Conservation (phyloP, 2,329 filamentous ascomycete species). For the Dendrostoma leiphaemia region DNA sequence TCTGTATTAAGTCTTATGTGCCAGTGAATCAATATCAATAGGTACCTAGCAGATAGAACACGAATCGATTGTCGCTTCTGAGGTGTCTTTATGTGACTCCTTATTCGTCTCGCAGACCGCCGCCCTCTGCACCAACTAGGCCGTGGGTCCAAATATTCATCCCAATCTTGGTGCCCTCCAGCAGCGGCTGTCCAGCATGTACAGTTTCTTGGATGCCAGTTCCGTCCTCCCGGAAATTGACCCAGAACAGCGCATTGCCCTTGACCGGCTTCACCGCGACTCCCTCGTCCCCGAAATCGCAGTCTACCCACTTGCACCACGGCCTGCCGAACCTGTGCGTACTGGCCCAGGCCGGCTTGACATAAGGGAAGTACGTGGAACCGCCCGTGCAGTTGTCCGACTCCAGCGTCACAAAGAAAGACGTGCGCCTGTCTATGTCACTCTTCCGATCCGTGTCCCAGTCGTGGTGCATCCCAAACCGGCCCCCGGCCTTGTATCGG, state of each 20-base stretch:
- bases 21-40: too few species aligned
- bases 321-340: not conserved
- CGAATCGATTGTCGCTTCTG: not conserved
- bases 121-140: not conserved
- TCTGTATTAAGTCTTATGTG: too few species aligned
- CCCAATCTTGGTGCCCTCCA: constrained; percentile 49
- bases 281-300: not conserved
- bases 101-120: not conserved
- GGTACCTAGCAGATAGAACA: not conserved
- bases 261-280: not conserved
- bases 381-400: not conserved
- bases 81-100: not conserved
- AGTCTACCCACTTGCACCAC: not conserved
- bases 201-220: not conserved
- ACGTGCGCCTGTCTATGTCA: not conserved
- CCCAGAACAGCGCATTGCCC: not conserved
- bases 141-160: constrained; percentile 56
- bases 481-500: not conserved
- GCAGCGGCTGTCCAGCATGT: not conserved
- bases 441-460: not conserved
- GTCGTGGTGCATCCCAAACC: not conserved
- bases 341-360: not conserved
- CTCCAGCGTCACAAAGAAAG: not conserved
- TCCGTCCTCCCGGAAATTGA: not conserved
- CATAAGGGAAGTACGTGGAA: not conserved